Evolutionary conservation across 352 stramenopile species (phyloP), one percentile per base, ranked within the genome.

Genomic region (Saprolegnia parasitica): DNA sequence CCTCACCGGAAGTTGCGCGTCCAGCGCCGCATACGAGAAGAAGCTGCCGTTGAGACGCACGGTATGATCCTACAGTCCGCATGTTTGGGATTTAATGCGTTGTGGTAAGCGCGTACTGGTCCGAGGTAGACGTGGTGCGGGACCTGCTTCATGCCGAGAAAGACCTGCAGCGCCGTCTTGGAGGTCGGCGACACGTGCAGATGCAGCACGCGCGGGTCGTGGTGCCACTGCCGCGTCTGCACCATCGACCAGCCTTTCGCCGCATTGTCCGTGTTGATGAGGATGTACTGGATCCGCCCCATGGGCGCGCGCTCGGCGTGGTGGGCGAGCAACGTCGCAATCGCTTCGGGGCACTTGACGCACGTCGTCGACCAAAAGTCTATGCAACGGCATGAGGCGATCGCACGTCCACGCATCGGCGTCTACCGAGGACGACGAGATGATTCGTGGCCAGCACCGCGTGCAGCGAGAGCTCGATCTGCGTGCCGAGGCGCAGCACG

Each of bases 111-210:
- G 8, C 42, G 42, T n/a, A 49, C 42, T 3, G 42, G 42, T 2
- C 42, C 42, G 3, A 55, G 61, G n/a, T 56, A 35, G 3, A 67
- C 61, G 15, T 67, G 61, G 24, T 67, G 61, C n/a, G 61, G 61
- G 16, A 67, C 21, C 32, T 67, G 61, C 32, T 67, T 67, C 46
- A 67, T 67, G 13, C 29, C 61, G 16, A 67, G 42, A 20, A 67
- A 58, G 9, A 18, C 24, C n/a, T 67, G 32, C 8, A 67, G 61
- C n/a, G 26, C 37, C 13, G 24, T 39, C n/a, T 67, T 67, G 16
- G 40, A 8, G 13, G 37, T 8, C 15, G 56, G 11, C 24, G 39
- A 29, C 11, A 67, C 49, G 46, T 67, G 16, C 32, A 67, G 26
- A 46, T 67, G 61, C 39, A 67, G 21, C 26, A 67, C 40, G 20